Evolutionary conservation across 768 basidiomycete species (phyloP), one percentile per base, ranked within the genome.

Genomic region (Tubosaeta sp.): DNA sequence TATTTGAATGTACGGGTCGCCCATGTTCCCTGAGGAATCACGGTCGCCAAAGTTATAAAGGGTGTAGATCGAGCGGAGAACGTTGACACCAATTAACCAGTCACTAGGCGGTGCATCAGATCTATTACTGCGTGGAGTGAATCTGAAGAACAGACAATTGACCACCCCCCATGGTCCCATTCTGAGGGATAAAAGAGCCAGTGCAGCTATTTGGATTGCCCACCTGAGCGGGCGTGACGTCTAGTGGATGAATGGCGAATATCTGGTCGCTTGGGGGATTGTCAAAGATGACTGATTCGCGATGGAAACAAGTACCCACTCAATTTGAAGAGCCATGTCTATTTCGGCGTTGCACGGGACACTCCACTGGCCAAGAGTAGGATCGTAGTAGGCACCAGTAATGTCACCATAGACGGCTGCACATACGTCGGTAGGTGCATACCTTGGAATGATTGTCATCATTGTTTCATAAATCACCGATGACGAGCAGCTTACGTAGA

Each of bases 41-140:
- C 81, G 90, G 70, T 92, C 87, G 22, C 90, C 90, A 63, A 86
- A 93, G 68, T 91, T 86, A 66, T 91, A 93, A 51, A 93, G 71
- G 8, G 87, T 79, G 68, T 92, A 92, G 35, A 91, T 72, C 14
- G 88, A 87, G 53, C 91, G 88, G 53, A 93, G 76, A 64, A 90
- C 78, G 61, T 88, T 91, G 68, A 88, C 90, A 19, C 91, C 91
- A 48, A 91, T 64, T 42, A 93, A 75, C 84, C 88, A 86, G 65
- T 93, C 91, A 63, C 88, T 91, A 50, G 48, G 41, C 48, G 37
- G 48, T 45, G 16, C 26, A 41, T 62, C 37, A 61, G 52, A 46
- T 32, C 17, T 32, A 17, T 49, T 25, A 25, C 33, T 6, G 34
- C 13, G 25, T 19, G 45, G 14, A 46, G 42, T 41, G 27, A 43